These are phyloP conservation scores for Blastomyces gilchristii DNA, from an alignment of 2,329 filamentous ascomycete species.

Conservation along the genomic window DNA sequence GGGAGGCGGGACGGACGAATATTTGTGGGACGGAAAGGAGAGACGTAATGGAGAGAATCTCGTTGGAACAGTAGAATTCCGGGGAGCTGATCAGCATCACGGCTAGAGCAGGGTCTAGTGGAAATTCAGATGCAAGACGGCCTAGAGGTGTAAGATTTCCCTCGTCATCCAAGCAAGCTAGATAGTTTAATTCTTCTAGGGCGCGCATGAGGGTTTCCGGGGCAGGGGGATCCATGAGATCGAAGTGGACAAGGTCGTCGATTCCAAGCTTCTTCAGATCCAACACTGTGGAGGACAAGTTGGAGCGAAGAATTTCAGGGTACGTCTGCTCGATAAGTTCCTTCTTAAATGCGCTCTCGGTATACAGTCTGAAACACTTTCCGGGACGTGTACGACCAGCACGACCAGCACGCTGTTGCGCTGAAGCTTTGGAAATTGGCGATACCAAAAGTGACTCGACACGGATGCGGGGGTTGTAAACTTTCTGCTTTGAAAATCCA, in stretches of 20 bases:
- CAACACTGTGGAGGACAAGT: slow-evolving; percentile 85
- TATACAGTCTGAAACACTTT: slow-evolving; percentile 97
- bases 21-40: slow-evolving; percentile 90
- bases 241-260: slow-evolving; percentile 92
- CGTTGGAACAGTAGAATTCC: slow-evolving; percentile 97
- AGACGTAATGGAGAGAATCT: slow-evolving; percentile 89
- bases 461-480: slow-evolving; percentile 93
- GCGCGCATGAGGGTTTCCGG: slow-evolving; percentile 98
- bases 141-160: slow-evolving; percentile 83
- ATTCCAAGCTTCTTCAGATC: slow-evolving; percentile 96
- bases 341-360: slow-evolving; percentile 90
- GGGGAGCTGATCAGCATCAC: slow-evolving; percentile 97
- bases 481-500: slow-evolving; percentile 98
- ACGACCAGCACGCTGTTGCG: slow-evolving; percentile 95
- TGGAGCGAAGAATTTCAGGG: slow-evolving; percentile 88
- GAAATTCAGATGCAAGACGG: slow-evolving; percentile 83
- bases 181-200: slow-evolving; percentile 92
- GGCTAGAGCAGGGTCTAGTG: slow-evolving; percentile 82
- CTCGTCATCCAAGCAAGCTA: slow-evolving; percentile 92
- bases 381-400: slow-evolving; percentile 95
- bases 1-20: slow-evolving; percentile 75
- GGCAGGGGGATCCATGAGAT: slow-evolving; percentile 95
- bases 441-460: slow-evolving; percentile 97
- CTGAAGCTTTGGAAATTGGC: slow-evolving; percentile 93
- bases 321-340: slow-evolving; percentile 97